Base-by-base conservation (phyloP, 2,329 filamentous ascomycete species). In the Raffaelea ambrosiae region DNA sequence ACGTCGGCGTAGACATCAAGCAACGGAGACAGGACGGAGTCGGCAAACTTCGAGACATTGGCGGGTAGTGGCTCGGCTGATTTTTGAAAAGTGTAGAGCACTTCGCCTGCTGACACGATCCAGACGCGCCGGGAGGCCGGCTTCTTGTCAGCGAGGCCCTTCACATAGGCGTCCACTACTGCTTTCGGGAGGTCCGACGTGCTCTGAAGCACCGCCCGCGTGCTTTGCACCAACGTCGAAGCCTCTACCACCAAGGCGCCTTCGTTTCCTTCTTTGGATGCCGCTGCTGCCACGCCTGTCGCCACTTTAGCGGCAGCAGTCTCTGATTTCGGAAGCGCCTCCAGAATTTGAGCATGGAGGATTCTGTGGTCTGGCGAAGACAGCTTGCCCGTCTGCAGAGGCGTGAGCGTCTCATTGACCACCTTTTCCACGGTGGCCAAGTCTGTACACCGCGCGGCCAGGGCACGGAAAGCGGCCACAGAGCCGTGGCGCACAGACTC, bases 221-320 rank as follows among this genome's bases (percentile, higher is more conserved):
- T 67, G 57, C 86, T 84, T 51, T 77, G 76, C 46, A 80, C 75
- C 48, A 97, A 72, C 4, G 86, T 77, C 31, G 74, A 73, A 7
- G 89, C 81, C 63, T 95, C 88, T 10, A 86, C 82, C 39, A 79
- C 74, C 22, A 95, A 70, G 39, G 90, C 90, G 33, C 75, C 69
- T 63, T 98, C 93, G 57, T 94, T 97, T 8, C 89, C 83, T 66
- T 98, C 93, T 60, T 96, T 95, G 7, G 77, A 68, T 18, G 86
- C 82, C 14, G 88, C 71, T 18, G 79, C 66, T 7, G 84, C 79
- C 50, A 97, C 73, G 7, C 78, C 79, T 44, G 73, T 68, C 1
- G 81, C 75, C 26, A 91, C 73, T 55, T 85, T 85, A 49, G 76
- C 72, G 1, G 86, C 84, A 36, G 85, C 73, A 3, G 74, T 65